phyloP scores from a whole-genome alignment of 2,329 filamentous ascomycete species.

The Neoscytalidium dimidiatum region DNA sequence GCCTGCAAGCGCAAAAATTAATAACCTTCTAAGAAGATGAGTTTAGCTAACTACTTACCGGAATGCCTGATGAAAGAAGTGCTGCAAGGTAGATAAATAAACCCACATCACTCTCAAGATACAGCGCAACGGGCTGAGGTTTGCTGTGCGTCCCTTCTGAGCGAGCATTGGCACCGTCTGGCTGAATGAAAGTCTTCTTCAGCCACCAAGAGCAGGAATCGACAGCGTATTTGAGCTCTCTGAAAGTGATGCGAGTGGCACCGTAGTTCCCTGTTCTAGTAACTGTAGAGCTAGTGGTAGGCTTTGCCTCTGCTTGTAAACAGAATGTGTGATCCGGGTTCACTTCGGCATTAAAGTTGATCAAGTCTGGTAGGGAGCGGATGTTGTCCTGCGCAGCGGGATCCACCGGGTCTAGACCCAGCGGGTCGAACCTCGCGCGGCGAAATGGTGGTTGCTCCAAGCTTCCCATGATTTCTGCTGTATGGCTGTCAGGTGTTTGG shows the following conservation, averaged over 20 bases:
- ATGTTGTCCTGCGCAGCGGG: not conserved
- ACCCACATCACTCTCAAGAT: conserved; percentile 33
- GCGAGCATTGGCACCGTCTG: not conserved
- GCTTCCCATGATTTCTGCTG: not conserved
- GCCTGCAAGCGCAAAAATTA: conserved; percentile 18
- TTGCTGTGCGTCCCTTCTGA: not conserved
- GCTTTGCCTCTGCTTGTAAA: conserved; percentile 25
- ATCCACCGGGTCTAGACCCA: not conserved
- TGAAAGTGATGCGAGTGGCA: not conserved
- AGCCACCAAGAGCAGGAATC: not conserved
- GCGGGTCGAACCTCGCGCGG: not conserved
- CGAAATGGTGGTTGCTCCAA: not conserved
- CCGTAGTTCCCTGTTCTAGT: not conserved
- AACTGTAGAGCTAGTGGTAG: not conserved
- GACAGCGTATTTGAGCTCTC: not conserved
- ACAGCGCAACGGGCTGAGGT: conserved; percentile 28
- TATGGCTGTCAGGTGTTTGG: not conserved
- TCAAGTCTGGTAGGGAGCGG: conserved; percentile 24
- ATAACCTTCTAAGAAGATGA: too few relatives aligned
- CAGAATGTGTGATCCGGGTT: conserved; percentile 31
- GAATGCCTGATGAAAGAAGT: conserved; percentile 28
- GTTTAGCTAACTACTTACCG: conserved; percentile 15
- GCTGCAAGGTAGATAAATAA: conserved; percentile 31
- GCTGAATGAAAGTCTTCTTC: not conserved
- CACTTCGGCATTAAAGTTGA: conserved; percentile 31